phyloP scores from a whole-genome alignment of 371 early-diverging fungal species.

The Rhizopus stolonifer region DNA sequence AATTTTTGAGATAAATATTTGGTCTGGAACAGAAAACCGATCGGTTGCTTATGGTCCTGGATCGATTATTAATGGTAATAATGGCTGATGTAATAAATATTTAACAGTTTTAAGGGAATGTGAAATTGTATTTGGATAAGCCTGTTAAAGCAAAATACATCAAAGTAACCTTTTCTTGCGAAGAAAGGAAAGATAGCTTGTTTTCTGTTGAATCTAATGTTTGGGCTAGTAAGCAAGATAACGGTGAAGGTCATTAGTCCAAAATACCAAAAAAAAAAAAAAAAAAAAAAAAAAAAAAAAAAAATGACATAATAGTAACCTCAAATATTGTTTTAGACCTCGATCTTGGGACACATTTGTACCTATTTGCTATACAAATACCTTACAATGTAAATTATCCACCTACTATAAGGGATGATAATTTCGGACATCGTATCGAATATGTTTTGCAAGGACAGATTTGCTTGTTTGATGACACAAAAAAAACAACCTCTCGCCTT shows the following conservation, averaged over 20 bases:
- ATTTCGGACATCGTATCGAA: slow-evolving; percentile 35
- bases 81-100: not conserved
- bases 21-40: slow-evolving; percentile 22
- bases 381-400: slow-evolving; percentile 43
- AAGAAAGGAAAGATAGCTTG: slow-evolving; percentile 22
- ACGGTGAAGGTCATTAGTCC: slow-evolving; percentile 1
- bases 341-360: slow-evolving; percentile 35
- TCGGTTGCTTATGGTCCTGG: slow-evolving; percentile 46
- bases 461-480: slow-evolving; percentile 12
- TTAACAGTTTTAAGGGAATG: slow-evolving; percentile 23
- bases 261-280: too few relatives aligned
- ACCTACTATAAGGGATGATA: slow-evolving; percentile 35
- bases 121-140: slow-evolving; percentile 36
- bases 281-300: too few relatives aligned
- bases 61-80: slow-evolving; percentile 42
- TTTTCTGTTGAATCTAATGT: slow-evolving; percentile 34
- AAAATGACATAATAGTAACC: not conserved
- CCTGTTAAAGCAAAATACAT: slow-evolving; percentile 28
- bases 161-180: slow-evolving; percentile 35
- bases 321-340: slow-evolving; percentile 10
- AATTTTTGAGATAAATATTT: slow-evolving; percentile 26
- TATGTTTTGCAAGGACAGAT: slow-evolving; percentile 40
- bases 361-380: slow-evolving; percentile 45
- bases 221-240: slow-evolving; percentile 15
- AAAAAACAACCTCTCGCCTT: slow-evolving; percentile 15